These are phyloP conservation scores for Diaporthe nobilis DNA, from an alignment of 2,329 filamentous ascomycete species.

Conservation along the genomic window DNA sequence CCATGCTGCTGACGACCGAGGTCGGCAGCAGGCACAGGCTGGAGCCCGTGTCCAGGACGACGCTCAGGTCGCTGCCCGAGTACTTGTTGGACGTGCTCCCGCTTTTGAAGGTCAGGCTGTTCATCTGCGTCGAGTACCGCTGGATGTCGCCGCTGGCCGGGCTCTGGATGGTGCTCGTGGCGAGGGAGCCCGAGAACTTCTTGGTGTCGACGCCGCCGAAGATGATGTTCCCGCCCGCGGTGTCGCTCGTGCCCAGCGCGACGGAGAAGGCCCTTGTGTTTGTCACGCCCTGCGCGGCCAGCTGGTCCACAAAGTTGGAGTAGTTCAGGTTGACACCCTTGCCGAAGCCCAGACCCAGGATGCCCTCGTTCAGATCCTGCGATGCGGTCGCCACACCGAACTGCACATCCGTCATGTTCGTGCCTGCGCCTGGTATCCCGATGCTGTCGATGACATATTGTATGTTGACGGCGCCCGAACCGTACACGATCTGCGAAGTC, in stretches of 20 bases:
- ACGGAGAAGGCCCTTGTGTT: slow-evolving; percentile 51
- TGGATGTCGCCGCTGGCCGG: slow-evolving; percentile 48
- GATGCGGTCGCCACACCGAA: slow-evolving; percentile 71
- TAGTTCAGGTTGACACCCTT: slow-evolving; percentile 57
- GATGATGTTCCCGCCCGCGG: slow-evolving; percentile 51
- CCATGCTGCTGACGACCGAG: slow-evolving; percentile 63
- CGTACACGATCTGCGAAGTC: slow-evolving; percentile 58
- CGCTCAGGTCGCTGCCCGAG: slow-evolving; percentile 54
- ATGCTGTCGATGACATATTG: slow-evolving; percentile 59
- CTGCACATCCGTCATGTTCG: slow-evolving; percentile 63
- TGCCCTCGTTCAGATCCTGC: slow-evolving; percentile 62
- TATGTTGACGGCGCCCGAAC: slow-evolving; percentile 59
- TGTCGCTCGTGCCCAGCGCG: slow-evolving; percentile 50
- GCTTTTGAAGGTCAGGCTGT: slow-evolving; percentile 53
- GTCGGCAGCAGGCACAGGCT: slow-evolving; percentile 77
- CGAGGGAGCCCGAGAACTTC: slow-evolving; percentile 57
- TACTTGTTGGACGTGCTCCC: slow-evolving; percentile 47
- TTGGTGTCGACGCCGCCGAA: slow-evolving; percentile 63
- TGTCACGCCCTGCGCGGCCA: slow-evolving; percentile 63
- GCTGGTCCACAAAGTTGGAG: slow-evolving; percentile 62
- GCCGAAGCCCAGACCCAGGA: slow-evolving; percentile 80
- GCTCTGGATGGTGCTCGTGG: slow-evolving; percentile 48
- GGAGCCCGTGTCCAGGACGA: slow-evolving; percentile 76
- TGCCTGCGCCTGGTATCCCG: slow-evolving; percentile 45
- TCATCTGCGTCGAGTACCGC: slow-evolving; percentile 60